Evolutionary conservation across 768 basidiomycete genomes (phyloP), one percentile per base, ranked within the genome.

Genomic region (Lactarius psammicola): DNA sequence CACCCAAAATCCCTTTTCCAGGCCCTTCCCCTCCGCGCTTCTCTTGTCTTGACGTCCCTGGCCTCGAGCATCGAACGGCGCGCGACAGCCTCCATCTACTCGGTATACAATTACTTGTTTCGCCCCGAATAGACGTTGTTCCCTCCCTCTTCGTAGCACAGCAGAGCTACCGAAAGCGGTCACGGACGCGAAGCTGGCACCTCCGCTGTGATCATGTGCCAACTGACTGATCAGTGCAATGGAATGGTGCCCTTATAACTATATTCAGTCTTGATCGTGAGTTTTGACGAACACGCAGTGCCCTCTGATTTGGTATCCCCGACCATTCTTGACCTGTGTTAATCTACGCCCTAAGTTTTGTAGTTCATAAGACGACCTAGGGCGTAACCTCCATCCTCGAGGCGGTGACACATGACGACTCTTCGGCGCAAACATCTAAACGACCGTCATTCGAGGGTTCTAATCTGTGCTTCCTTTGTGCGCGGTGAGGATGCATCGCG

Each of bases 261-360:
- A 28, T 51, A 51, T 51, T 33, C 31, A 23, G 5, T 20, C 13
- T 11, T 23, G 28, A 26, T 33, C 56, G 56, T 34, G n/a, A 57
- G n/a, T 57, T 34, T 34, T 38, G 34, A 38, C 36, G 10, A 38
- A 36, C 23, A 36, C 6, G n/a, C 30, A 20, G 33, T n/a, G 15
- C 26, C n/a, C 34, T 13, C n/a, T 8, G 28, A 31, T 36, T 26
- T 26, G 36, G 34, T 23, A 34, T 30, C 31, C 18, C 53, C 15
- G 30, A 9, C 18, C 4, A 56, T 56, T 20, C 8, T n/a, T 20
- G 55, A 23, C n/a, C 55, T 10, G 31, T 34, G 26, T 49, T 49
- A 55, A 33, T 57, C 56, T 23, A 57, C 49, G 9, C 56, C 63
- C 34, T 53, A 64, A 59, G 33, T 49, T 18, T 36, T 57, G 9